Base-by-base conservation (phyloP, 768 basidiomycete genomes). In the Psilocybe cubensis region DNA sequence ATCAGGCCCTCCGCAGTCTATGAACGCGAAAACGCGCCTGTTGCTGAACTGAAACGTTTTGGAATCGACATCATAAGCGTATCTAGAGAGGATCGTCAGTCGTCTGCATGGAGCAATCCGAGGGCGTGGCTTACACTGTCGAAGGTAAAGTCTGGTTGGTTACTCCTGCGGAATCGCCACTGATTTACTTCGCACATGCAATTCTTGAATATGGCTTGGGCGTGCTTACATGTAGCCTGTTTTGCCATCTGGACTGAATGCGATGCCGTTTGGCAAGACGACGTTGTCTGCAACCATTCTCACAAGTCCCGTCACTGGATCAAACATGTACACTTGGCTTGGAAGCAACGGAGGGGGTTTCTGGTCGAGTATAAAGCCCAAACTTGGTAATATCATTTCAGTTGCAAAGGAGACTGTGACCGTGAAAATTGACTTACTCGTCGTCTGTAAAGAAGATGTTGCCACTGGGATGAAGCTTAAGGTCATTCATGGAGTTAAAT, bases 401-500 rank as follows among this genome's bases (percentile, higher is more conserved):
- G 18, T 25, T 18, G 23, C 6, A 14, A 11, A 11, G n/a, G 29
- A 38, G 10, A 29, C n/a, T 4, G 35, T 18, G n/a, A 20, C 10
- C 12, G 7, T 18, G 23, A 5, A 38, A 38, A 23, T 50, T 8
- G 6, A 50, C n/a, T 4, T 24, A 38, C 33, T 12, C 35, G 18
- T 44, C 42, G 42, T 44, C 42, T 11, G 90, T 92, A 72, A 92
- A 91, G 2, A 92, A 64, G 42, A 83, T 82, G 41, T 84, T 83
- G 57, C 82, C 52, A 23, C 57, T 88, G 0, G 88, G 88, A 51
- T 90, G 85, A 3, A 91, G 74, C 63, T 89, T 91, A 54, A 88
- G 76, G 59, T 94, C 91, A 67, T 92, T 90, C 49, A 92, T 70
- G 0, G 90, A 90, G 70, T 89, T 89, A 73, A 92, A 92, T 62